Percentiles rank a stretch among this genome's conserved stretches.
Evolutionary conservation across 176 grass and related monocot species (phyloP).

Genomic region (Zoysia pacifica): DNA sequence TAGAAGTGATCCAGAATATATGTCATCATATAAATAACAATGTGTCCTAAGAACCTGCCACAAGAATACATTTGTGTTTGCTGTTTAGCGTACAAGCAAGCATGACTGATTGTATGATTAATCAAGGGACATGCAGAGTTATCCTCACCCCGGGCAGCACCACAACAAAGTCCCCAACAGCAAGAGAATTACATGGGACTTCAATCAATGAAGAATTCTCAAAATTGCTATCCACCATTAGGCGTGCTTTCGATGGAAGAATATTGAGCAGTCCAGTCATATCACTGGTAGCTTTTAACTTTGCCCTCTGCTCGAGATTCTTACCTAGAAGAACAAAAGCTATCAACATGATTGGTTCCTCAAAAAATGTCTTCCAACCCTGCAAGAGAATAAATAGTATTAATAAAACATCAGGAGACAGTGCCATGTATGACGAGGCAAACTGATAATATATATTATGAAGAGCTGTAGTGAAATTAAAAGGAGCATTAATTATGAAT

Average conservation of each 20-base stretch:
- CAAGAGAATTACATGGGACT: conserved; percentile 81
- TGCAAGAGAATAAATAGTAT: conserved; percentile 51
- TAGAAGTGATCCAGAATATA: conserved; percentile 1
- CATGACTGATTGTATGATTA: conserved; percentile 20
- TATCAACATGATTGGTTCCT: conserved; percentile 97
- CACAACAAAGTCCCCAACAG: conserved; percentile 75
- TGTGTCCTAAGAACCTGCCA: background rate
- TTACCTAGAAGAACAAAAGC: conserved; percentile 97
- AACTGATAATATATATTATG: conserved; percentile 4
- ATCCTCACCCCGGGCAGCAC: conserved; percentile 86
- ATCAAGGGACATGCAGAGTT: conserved; percentile 20
- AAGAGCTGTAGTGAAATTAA: conserved; percentile 25
- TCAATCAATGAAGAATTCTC: conserved; percentile 80
- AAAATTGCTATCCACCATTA: conserved; percentile 64
- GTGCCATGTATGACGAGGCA: conserved; percentile 7
- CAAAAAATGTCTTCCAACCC: conserved; percentile 99
- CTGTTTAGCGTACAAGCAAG: conserved; percentile 29
- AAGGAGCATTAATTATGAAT: conserved; percentile 33
- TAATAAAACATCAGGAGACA: conserved; percentile 33
- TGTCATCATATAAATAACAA: conserved; percentile 23
- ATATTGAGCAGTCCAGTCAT: conserved; percentile 96
- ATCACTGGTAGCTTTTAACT: conserved; percentile 94
- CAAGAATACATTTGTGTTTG: conserved; percentile 2
- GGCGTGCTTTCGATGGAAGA: conserved; percentile 86
- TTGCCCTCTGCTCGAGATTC: conserved; percentile 95